Evolutionary conservation across 1,284 basidiomycete genomes (phyloP).

Genomic region (Trichosporon sp.): DNA sequence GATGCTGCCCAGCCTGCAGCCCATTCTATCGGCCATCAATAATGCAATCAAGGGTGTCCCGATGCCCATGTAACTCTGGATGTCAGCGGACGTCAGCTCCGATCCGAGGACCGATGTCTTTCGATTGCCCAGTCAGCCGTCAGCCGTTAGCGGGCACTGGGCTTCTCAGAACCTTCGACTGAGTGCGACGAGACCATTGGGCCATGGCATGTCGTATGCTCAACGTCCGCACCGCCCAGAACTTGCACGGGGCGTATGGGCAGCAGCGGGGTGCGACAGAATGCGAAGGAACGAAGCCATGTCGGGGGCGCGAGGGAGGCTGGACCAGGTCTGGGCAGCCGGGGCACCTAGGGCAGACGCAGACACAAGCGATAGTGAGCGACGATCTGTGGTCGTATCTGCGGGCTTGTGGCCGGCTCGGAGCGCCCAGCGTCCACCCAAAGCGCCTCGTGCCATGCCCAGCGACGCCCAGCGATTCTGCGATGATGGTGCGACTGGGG

Average conservation of each 20-base stretch:
- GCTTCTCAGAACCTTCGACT: background rate
- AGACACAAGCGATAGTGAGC: background rate
- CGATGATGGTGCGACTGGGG: background rate
- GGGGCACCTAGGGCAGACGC: background rate
- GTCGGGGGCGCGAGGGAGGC: background rate
- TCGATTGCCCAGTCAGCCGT: background rate
- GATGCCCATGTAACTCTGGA: background rate
- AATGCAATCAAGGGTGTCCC: slow-evolving; percentile 8
- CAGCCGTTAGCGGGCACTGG: background rate
- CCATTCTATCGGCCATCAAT: slow-evolving; percentile 19
- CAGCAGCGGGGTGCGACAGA: background rate
- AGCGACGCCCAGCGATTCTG: background rate
- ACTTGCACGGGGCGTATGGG: background rate
- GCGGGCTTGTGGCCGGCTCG: background rate
- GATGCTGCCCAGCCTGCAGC: background rate
- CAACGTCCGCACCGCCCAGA: background rate
- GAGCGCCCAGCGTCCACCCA: slow-evolving; percentile 4
- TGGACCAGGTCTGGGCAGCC: background rate
- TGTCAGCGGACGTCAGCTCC: slow-evolving; percentile 1
- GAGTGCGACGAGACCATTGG: background rate
- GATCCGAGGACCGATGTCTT: background rate
- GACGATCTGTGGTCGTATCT: background rate
- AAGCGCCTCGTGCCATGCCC: background rate
- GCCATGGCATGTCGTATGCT: background rate
- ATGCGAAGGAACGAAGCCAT: background rate